Percentiles rank a stretch among this genome's conserved stretches.
These are phyloP conservation scores for Floccularia luteovirens DNA, from an alignment of 768 basidiomycete species.

Conservation along the genomic window DNA sequence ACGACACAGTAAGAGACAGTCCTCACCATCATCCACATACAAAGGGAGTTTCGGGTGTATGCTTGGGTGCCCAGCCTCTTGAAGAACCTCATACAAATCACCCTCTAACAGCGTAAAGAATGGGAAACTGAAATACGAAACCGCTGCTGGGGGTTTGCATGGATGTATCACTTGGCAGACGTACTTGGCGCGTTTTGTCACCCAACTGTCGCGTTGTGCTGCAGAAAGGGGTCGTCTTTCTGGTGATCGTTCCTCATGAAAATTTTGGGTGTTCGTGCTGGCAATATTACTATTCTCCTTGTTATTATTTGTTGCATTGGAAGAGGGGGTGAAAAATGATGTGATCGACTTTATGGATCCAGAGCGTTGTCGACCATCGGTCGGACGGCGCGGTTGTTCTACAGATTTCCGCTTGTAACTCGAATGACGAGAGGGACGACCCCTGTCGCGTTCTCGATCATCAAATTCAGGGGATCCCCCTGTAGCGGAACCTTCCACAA, in stretches of 20 bases:
- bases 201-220: slow-evolving; percentile 34
- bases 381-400: slow-evolving; percentile 5
- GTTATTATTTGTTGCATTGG: not conserved
- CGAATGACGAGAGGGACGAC: slow-evolving; percentile 15
- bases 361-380: slow-evolving; percentile 20
- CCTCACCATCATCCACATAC: slow-evolving; percentile 71
- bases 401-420: slow-evolving; percentile 18
- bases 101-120: slow-evolving; percentile 67
- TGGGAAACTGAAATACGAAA: slow-evolving; percentile 65
- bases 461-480: slow-evolving; percentile 1
- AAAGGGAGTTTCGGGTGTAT: slow-evolving; percentile 66
- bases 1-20: slow-evolving; percentile 70
- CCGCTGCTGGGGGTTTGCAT: slow-evolving; percentile 55
- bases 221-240: slow-evolving; percentile 7
- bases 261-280: not conserved
- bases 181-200: slow-evolving; percentile 47
- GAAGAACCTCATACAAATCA: slow-evolving; percentile 58
- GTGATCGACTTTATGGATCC: slow-evolving; percentile 26
- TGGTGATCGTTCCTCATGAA: not conserved
- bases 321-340: slow-evolving; percentile 17
- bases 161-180: slow-evolving; percentile 61
- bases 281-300: too few species aligned
- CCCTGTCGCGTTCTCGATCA: slow-evolving; percentile 12
- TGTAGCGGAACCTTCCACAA: too few species aligned
- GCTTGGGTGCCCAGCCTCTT: slow-evolving; percentile 76